A percentile compares a stretch with the other conserved stretches of the same genome.
These are phyloP conservation scores for Pichia norvegensis DNA, from an alignment of 1,139 yeast species.

Conservation along the genomic window DNA sequence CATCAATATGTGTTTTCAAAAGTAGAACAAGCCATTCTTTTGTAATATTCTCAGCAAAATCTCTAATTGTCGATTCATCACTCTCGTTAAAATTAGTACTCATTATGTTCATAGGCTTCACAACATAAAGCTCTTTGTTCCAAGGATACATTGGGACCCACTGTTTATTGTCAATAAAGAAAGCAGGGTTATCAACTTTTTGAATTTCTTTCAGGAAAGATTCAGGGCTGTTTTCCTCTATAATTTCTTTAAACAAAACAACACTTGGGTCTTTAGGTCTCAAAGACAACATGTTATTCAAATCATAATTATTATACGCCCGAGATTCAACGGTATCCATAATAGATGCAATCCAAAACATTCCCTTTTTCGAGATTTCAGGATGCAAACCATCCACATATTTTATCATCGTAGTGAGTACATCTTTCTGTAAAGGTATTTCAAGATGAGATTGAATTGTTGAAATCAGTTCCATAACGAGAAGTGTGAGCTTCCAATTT, in stretches of 20 bases:
- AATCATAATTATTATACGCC: slow-evolving; percentile 48
- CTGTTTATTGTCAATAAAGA: slow-evolving; percentile 49
- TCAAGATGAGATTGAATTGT: slow-evolving; percentile 52
- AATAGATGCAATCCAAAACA: slow-evolving; percentile 54
- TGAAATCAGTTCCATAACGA: slow-evolving; percentile 48
- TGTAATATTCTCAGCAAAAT: slow-evolving; percentile 41
- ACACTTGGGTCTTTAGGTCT: slow-evolving; percentile 25
- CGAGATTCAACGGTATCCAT: slow-evolving; percentile 45
- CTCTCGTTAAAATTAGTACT: slow-evolving; percentile 32
- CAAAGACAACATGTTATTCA: slow-evolving; percentile 39
- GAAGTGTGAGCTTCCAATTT: slow-evolving; percentile 66
- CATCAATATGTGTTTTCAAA: slow-evolving; percentile 51
- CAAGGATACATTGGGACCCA: slow-evolving; percentile 74
- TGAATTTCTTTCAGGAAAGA: slow-evolving; percentile 47
- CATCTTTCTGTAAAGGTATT: slow-evolving; percentile 36
- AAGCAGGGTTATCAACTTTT: slow-evolving; percentile 42
- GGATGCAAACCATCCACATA: slow-evolving; percentile 71
- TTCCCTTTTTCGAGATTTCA: slow-evolving; percentile 51
- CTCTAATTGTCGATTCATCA: slow-evolving; percentile 36
- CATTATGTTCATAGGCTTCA: slow-evolving; percentile 28
- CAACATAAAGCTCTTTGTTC: slow-evolving; percentile 52
- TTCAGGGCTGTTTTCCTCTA: slow-evolving; percentile 31
- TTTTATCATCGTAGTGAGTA: slow-evolving; percentile 41
- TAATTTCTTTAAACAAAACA: slow-evolving; percentile 12
- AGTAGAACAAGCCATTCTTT: slow-evolving; percentile 53